Conservation (phyloP, 73 alveolate genomes). For the Paramecium bursaria region DNA sequence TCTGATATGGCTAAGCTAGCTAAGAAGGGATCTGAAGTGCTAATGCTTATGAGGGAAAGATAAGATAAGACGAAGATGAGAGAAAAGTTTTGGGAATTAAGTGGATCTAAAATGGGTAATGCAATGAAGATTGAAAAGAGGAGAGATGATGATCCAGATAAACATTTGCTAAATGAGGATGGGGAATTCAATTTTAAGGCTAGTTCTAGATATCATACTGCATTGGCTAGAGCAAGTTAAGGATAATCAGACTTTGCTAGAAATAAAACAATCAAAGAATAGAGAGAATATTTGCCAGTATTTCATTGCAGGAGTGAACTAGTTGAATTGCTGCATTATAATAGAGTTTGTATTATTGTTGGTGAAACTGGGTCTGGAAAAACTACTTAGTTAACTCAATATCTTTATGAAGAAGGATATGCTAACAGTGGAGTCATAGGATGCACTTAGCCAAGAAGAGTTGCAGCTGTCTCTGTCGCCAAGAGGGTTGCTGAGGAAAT, state of each 20-base stretch:
- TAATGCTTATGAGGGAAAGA: conserved; percentile 90
- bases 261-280: conserved; percentile 84
- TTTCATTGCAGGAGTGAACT: conserved; percentile 93
- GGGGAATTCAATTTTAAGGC: conserved; percentile 88
- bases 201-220: conserved; percentile 90
- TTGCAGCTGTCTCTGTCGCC: conserved; percentile 99
- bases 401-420: conserved; percentile 97
- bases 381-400: conserved; percentile 99
- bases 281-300: conserved; percentile 98
- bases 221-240: conserved; percentile 82
- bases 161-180: conserved; percentile 75
- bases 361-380: conserved; percentile 99
- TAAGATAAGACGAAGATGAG: conserved; percentile 95
- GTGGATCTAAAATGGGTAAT: conserved; percentile 85
- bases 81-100: conserved; percentile 95
- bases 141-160: conserved; percentile 80
- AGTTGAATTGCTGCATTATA: conserved; percentile 92
- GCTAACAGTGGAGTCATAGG: conserved; percentile 93
- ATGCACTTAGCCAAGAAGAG: conserved; percentile 99
- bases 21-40: conserved; percentile 96
- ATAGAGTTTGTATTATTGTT: conserved; percentile 94
- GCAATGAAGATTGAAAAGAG: conserved; percentile 76
- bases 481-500: conserved; percentile 99
- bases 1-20: conserved; percentile 98
- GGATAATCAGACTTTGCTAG: conserved; percentile 96